A percentile compares a stretch with the other conserved stretches of the same genome.
Evolutionary conservation across 2,329 filamentous ascomycete species (phyloP).

Genomic region (Penicillium sp.): DNA sequence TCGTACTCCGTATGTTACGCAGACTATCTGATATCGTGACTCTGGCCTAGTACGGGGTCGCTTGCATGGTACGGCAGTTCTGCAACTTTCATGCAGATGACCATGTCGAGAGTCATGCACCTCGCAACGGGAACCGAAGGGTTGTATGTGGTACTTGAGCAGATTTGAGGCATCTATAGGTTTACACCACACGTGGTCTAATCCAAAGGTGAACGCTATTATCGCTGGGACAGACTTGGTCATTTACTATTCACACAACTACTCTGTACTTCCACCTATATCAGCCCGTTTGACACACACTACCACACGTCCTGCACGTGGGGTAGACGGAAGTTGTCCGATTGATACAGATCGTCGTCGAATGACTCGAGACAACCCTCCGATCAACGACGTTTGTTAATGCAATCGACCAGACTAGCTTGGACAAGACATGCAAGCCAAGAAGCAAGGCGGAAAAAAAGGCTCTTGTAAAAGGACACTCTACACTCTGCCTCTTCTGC

Average conservation of each 20-base stretch:
- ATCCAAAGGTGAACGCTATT: not conserved
- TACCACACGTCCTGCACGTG: not conserved
- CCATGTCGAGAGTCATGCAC: not conserved
- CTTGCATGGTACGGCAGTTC: not conserved
- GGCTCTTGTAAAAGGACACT: not conserved
- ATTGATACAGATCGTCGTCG: not conserved
- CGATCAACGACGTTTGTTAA: not conserved
- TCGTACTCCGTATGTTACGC: not conserved
- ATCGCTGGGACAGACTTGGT: not conserved
- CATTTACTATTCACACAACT: not conserved
- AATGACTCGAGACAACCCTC: not conserved
- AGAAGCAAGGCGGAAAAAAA: not conserved
- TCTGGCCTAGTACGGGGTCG: not conserved
- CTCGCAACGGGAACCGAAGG: not conserved
- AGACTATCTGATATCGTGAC: not conserved
- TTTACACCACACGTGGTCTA: not conserved
- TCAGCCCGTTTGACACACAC: not conserved
- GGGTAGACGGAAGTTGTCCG: slow-evolving; percentile 5
- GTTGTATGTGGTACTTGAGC: not conserved
- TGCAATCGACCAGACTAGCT: not conserved
- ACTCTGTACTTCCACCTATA: not conserved
- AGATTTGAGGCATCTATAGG: not conserved
- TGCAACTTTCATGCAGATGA: not conserved
- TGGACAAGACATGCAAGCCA: not conserved
- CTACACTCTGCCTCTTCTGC: not conserved